A percentile compares a stretch with the other conserved stretches of the same genome.
phyloP scores from a whole-genome alignment of 2,329 filamentous ascomycete species.

The Fusarium succisae region DNA sequence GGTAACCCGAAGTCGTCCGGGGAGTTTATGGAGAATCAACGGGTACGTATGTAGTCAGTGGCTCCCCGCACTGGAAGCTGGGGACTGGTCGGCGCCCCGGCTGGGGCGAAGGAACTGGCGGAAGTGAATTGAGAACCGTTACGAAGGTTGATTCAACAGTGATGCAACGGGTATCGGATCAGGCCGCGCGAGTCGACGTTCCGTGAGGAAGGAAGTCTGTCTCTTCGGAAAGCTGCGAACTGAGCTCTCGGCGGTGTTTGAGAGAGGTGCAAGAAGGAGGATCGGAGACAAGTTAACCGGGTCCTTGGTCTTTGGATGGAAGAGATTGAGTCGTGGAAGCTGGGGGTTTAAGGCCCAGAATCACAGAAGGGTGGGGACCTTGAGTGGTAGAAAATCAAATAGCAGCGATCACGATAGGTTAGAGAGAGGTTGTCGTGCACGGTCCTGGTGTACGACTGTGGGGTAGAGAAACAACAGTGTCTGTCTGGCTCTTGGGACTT shows the following conservation, averaged over 20 bases:
- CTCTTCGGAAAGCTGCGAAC: constrained; percentile 4
- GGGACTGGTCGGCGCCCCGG: constrained; percentile 34
- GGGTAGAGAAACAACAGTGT: constrained; percentile 38
- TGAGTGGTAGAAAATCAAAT: constrained; percentile 27
- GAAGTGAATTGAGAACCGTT: constrained; percentile 21
- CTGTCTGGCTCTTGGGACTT: not conserved
- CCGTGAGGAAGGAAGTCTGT: constrained; percentile 3
- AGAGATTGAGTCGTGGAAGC: constrained; percentile 40
- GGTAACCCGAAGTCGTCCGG: constrained; percentile 32
- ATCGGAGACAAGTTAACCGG: constrained; percentile 25
- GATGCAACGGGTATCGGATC: constrained; percentile 8
- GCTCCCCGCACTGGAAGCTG: constrained; percentile 42
- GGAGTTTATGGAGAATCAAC: constrained; percentile 37
- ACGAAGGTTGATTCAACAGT: not conserved
- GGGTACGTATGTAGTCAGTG: constrained; percentile 38
- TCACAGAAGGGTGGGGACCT: constrained; percentile 35
- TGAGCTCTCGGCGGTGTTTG: constrained; percentile 8
- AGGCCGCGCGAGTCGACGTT: not conserved
- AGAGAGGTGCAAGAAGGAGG: constrained; percentile 33
- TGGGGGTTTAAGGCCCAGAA: constrained; percentile 40
- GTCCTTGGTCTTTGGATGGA: constrained; percentile 27
- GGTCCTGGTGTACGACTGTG: constrained; percentile 40
- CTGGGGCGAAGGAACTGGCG: constrained; percentile 24
- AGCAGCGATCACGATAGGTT: constrained; percentile 40
- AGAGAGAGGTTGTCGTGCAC: constrained; percentile 36